Percentiles rank a stretch among this genome's conserved stretches.
Conservation (phyloP, 1,284 basidiomycete species). For the Chalciporus sp. region DNA sequence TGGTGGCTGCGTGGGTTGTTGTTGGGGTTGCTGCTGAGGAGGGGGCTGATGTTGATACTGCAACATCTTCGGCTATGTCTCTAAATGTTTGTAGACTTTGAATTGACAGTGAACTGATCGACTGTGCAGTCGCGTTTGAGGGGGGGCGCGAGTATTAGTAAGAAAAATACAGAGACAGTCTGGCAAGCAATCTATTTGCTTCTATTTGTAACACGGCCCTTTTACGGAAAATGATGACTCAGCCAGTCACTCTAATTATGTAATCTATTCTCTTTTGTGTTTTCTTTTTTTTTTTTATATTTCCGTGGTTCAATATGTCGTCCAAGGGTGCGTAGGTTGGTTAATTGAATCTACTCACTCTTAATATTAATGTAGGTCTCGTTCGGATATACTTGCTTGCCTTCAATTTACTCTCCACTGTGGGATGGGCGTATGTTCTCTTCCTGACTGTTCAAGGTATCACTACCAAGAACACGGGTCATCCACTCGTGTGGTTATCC, state of each 20-base stretch:
- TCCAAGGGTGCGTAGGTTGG: neutral
- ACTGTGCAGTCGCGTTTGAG: constrained; percentile 34
- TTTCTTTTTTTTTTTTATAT: neutral
- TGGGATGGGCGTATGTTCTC: constrained; percentile 79
- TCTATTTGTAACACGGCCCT: constrained; percentile 20
- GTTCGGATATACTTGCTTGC: constrained; percentile 61
- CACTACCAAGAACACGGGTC: neutral
- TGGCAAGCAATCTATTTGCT: constrained; percentile 17
- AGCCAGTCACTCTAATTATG: constrained; percentile 12
- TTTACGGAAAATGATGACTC: constrained; percentile 5
- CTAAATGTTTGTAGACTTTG: neutral
- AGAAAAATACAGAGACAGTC: constrained; percentile 30
- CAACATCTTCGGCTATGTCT: constrained; percentile 2
- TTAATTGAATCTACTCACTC: neutral
- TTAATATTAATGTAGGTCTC: neutral
- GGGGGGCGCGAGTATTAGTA: constrained; percentile 41
- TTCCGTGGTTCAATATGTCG: neutral
- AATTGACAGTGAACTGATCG: constrained; percentile 5
- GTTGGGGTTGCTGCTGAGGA: constrained; percentile 38
- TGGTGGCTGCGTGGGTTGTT: constrained; percentile 35
- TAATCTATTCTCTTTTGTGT: constrained; percentile 8
- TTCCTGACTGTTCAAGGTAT: constrained; percentile 35
- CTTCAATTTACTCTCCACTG: constrained; percentile 77
- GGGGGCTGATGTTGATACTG: constrained; percentile 39
- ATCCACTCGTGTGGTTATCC: neutral